phyloP scores from a whole-genome alignment of 495 filamentous ascomycete genomes.

The Venustampulla echinocandica region DNA sequence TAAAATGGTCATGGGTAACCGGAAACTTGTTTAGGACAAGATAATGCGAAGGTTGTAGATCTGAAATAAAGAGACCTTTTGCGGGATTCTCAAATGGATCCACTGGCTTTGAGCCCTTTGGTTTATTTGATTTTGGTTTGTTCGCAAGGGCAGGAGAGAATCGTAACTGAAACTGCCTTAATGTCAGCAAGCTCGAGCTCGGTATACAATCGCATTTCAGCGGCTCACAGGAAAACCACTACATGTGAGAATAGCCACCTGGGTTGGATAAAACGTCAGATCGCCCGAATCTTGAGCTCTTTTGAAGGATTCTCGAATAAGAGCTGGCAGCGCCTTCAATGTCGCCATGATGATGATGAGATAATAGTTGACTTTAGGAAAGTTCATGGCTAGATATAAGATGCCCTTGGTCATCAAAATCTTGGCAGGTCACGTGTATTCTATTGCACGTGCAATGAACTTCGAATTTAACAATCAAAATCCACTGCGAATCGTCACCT shows the following conservation, averaged over 20 bases:
- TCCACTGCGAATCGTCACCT: too few species aligned
- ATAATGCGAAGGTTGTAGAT: conserved; percentile 48
- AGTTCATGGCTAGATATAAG: too few species aligned
- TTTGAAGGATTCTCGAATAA: conserved; percentile 18
- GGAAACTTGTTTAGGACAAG: conserved; percentile 79
- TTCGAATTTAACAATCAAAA: too few species aligned
- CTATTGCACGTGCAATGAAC: too few species aligned
- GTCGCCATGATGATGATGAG: conserved; percentile 1
- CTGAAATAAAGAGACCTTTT: conserved; percentile 51
- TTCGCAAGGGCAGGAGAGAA: conserved; percentile 68
- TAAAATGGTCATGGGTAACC: conserved; percentile 70
- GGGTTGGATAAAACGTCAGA: conserved; percentile 19
- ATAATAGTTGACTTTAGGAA: too few species aligned
- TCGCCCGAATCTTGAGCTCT: conserved; percentile 18
- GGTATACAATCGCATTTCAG: background rate
- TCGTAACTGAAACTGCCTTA: conserved; percentile 61
- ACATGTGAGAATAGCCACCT: conserved; percentile 15
- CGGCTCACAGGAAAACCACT: conserved; percentile 15
- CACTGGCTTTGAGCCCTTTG: conserved; percentile 30
- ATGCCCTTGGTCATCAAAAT: too few species aligned
- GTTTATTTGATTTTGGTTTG: conserved; percentile 50
- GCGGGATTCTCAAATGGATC: conserved; percentile 68
- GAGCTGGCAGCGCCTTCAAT: conserved; percentile 12
- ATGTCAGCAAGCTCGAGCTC: background rate
- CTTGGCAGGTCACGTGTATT: too few species aligned